Percentiles rank a stretch among this genome's conserved stretches.
These are phyloP conservation scores for Zostera marina DNA, from an alignment of 116 monocot species.

Conservation along the genomic window DNA sequence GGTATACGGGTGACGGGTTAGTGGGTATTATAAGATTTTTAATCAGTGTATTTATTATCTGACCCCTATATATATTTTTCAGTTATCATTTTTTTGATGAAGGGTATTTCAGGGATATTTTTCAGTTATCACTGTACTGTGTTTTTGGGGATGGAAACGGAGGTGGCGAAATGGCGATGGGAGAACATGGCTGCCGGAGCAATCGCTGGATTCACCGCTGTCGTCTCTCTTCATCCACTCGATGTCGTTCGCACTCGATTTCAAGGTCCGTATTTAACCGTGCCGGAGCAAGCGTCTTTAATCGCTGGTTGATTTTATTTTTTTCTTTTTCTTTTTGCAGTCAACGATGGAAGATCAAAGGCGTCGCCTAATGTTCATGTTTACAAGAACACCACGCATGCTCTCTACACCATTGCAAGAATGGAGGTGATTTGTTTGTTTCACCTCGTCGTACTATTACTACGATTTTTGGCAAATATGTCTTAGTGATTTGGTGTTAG, in stretches of 20 bases:
- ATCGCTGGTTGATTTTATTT: background rate
- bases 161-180: constrained; percentile 34
- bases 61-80: no score
- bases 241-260: constrained; percentile 92
- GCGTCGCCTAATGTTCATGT: constrained; percentile 19
- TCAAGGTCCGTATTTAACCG: constrained; percentile 36
- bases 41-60: no score
- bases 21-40: no score
- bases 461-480: background rate
- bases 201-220: constrained; percentile 70
- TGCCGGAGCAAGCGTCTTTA: no score
- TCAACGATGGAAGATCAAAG: constrained; percentile 37
- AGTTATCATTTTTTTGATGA: no score
- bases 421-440: constrained; percentile 28
- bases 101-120: no score
- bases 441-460: background rate
- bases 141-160: background rate
- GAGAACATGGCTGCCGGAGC: constrained; percentile 78
- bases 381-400: constrained; percentile 72
- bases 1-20: no score
- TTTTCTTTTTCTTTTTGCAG: constrained; percentile 16
- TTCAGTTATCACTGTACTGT: no score
- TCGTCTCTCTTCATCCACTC: constrained; percentile 77
- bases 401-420: constrained; percentile 52
- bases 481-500: constrained; percentile 3